phyloP scores from a whole-genome alignment of 345 rosid genomes.

The Combretum micranthum region DNA sequence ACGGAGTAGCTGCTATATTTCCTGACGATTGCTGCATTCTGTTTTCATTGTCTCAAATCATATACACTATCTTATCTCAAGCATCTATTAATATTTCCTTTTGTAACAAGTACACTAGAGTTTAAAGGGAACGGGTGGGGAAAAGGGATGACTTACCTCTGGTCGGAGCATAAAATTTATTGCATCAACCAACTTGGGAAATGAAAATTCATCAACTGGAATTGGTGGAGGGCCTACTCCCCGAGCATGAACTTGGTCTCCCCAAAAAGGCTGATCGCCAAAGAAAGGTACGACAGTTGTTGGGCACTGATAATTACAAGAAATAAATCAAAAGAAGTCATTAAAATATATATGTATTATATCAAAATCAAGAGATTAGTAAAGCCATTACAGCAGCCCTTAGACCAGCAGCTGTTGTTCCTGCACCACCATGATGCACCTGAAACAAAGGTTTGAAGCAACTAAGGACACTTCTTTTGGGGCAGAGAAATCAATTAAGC shows the following conservation, averaged over 20 bases:
- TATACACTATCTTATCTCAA: not conserved
- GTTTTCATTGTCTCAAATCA: too few relatives aligned
- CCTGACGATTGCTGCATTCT: too few relatives aligned
- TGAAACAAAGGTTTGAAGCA: conserved; percentile 23
- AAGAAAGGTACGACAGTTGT: conserved; percentile 94
- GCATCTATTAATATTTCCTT: not conserved
- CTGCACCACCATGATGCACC: conserved; percentile 99
- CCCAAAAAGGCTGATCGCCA: conserved; percentile 99
- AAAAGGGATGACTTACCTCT: not conserved
- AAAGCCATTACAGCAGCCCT: conserved; percentile 65
- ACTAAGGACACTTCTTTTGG: not conserved
- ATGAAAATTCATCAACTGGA: conserved; percentile 84
- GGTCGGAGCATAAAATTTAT: conserved; percentile 17
- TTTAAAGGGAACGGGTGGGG: not conserved
- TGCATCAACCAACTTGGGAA: conserved; percentile 52
- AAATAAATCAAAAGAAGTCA: conserved; percentile 1
- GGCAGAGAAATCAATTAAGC: not conserved
- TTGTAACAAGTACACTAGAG: not conserved
- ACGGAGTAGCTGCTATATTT: too few relatives aligned
- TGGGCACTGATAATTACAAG: conserved; percentile 55
- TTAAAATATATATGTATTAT: not conserved
- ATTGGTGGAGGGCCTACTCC: conserved; percentile 93
- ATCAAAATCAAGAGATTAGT: not conserved
- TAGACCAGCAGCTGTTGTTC: conserved; percentile 98
- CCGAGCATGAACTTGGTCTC: conserved; percentile 81